phyloP scores from a whole-genome alignment of 176 grass and related monocot genomes.

The Panicum miliaceum region DNA sequence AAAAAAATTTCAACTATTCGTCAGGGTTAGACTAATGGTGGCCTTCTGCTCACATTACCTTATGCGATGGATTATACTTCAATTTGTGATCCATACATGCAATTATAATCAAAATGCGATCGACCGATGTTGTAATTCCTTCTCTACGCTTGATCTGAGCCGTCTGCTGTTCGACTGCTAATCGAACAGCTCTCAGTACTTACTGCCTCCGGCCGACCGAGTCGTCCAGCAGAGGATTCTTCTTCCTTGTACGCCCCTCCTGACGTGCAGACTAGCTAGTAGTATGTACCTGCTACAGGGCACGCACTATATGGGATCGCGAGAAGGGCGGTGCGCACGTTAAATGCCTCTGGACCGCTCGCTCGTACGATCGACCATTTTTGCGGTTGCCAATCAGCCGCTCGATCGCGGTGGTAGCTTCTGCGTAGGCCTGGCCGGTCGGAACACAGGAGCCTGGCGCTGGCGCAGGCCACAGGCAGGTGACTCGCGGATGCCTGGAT shows the following conservation, averaged over 20 bases:
- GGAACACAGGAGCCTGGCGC: neutral
- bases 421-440: neutral
- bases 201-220: neutral
- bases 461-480: no score
- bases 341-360: no score
- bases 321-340: no score
- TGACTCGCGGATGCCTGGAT: no score
- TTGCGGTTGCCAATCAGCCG: neutral
- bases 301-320: neutral
- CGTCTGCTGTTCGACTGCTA: neutral
- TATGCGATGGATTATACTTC: no score
- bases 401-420: neutral
- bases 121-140: no score
- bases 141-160: no score
- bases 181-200: neutral
- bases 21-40: neutral
- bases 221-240: neutral
- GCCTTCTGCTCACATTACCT: neutral
- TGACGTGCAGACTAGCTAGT: neutral
- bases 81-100: no score
- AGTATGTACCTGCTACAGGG: neutral
- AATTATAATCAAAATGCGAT: no score
- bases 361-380: neutral
- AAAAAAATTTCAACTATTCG: neutral
- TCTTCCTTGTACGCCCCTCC: neutral